Percentiles rank a stretch among this genome's conserved stretches.
Conservation (phyloP, 1,139 yeast species). For the Zygoascus meyerae region DNA sequence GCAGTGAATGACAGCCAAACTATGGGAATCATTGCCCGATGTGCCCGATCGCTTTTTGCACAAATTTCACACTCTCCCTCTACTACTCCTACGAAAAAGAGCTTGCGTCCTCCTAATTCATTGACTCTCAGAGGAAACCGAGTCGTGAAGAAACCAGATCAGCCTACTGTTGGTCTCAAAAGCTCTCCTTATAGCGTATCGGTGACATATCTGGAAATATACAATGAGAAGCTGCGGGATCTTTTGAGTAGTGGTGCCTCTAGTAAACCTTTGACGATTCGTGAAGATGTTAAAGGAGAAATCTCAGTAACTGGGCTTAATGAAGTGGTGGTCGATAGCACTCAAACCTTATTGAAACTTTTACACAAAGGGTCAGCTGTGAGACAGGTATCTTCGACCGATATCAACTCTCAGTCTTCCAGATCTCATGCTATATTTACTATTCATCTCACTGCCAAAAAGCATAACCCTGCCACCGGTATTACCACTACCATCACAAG, state of each 20-base stretch:
- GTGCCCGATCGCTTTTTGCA: conserved; percentile 18
- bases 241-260: conserved; percentile 30
- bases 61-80: conserved; percentile 1
- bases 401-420: conserved; percentile 27
- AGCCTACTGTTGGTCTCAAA: neutral
- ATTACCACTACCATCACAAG: conserved; percentile 29
- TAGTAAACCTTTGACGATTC: conserved; percentile 16
- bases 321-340: conserved; percentile 21
- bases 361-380: conserved; percentile 23
- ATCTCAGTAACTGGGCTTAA: conserved; percentile 22
- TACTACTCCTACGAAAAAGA: conserved; percentile 3
- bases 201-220: conserved; percentile 48
- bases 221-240: conserved; percentile 66
- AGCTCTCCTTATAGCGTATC: conserved; percentile 19
- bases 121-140: no score
- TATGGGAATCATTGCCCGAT: conserved; percentile 23
- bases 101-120: neutral
- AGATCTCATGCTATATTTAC: conserved; percentile 30
- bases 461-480: conserved; percentile 19
- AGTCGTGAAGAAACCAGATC: neutral
- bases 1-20: conserved; percentile 10
- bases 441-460: conserved; percentile 23
- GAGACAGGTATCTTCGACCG: conserved; percentile 27
- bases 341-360: conserved; percentile 18
- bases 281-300: conserved; percentile 25